Base-by-base conservation (phyloP, 495 filamentous ascomycete species). In the Penicillium robsamsonii region DNA sequence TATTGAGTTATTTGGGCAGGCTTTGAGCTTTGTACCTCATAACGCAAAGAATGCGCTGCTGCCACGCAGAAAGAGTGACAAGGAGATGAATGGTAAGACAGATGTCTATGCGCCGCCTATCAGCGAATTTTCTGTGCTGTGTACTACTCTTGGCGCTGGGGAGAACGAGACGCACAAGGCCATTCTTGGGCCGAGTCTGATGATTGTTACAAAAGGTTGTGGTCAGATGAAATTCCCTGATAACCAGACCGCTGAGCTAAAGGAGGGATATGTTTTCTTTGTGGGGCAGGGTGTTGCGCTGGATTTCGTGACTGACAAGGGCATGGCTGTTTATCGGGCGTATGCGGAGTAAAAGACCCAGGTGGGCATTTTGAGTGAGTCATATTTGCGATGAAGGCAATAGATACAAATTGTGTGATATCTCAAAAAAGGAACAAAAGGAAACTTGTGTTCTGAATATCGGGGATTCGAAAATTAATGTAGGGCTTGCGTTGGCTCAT, bases 81-180 rank as follows among this genome's bases (percentile, higher is more conserved):
- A 79, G 62, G 79, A 84, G n/a, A 68, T 72, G 60, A 69, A 77
- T 33, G 84, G 83, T 0, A 82, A 78, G 71, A 86, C 85, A 30
- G 75, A 77, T 35, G 75, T 81, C 9, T 90, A 87, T 59, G 78
- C 73, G 55, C 87, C 89, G 9, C 87, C 88, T 0, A 81, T 90
- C 67, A 81, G 80, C 51, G 88, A 93, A 67, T 91, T 92, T 62
- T 80, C 86, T 52, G 79, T 91, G 61, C 67, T 91, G 38, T 80
- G 77, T 37, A 85, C 81, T 10, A 77, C 77, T 41, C 70, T 92
- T 15, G 73, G 72, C 3, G 72, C 58, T 0, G 81, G 80, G 0
- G 84, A 87, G 63, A 78, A 63, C 29, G 88, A 91, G 60, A 73
- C 70, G 38, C 75, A 90, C 29, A 70, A 67, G 53, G 70, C 70